These are phyloP conservation scores for Cyclotella cryptica DNA, from an alignment of 108 stramenopile genomes.

Conservation along the genomic window DNA sequence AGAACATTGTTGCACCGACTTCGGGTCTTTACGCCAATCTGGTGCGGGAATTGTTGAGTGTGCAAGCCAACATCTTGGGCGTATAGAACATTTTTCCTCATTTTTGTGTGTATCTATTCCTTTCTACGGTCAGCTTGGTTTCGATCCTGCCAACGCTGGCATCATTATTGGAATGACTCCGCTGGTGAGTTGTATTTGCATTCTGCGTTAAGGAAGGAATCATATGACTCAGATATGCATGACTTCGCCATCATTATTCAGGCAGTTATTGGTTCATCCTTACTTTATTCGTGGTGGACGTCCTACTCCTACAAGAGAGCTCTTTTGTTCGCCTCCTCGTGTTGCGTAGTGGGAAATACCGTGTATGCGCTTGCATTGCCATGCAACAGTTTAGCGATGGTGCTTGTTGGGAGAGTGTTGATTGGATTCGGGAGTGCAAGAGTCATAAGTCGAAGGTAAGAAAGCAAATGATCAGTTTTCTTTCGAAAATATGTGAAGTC, in stretches of 20 bases:
- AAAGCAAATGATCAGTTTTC: background rate
- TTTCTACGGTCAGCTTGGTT: slow-evolving; percentile 55
- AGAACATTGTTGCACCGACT: slow-evolving; percentile 91
- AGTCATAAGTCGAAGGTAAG: slow-evolving; percentile 80
- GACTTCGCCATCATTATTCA: slow-evolving; percentile 88
- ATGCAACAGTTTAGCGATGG: slow-evolving; percentile 75
- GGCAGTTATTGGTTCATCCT: slow-evolving; percentile 81
- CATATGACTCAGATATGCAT: background rate
- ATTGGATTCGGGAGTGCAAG: slow-evolving; percentile 91
- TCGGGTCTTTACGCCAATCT: slow-evolving; percentile 78
- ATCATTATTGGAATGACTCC: slow-evolving; percentile 95
- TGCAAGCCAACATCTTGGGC: background rate
- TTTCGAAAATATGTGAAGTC: background rate
- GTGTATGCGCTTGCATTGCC: slow-evolving; percentile 86
- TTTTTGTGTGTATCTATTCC: background rate
- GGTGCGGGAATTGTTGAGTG: slow-evolving; percentile 23
- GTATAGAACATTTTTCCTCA: slow-evolving; percentile 50
- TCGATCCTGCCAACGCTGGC: slow-evolving; percentile 71
- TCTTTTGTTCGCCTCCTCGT: slow-evolving; percentile 79
- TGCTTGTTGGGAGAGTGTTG: slow-evolving; percentile 86
- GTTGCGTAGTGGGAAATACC: slow-evolving; percentile 82
- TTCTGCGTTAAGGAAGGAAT: background rate
- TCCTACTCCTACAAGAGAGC: slow-evolving; percentile 85
- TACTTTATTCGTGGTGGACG: slow-evolving; percentile 89
- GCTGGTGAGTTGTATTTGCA: background rate